A percentile compares a stretch with the other conserved stretches of the same genome.
These are phyloP conservation scores for Lactarius hengduanensis DNA, from an alignment of 768 basidiomycete species.

Conservation along the genomic window DNA sequence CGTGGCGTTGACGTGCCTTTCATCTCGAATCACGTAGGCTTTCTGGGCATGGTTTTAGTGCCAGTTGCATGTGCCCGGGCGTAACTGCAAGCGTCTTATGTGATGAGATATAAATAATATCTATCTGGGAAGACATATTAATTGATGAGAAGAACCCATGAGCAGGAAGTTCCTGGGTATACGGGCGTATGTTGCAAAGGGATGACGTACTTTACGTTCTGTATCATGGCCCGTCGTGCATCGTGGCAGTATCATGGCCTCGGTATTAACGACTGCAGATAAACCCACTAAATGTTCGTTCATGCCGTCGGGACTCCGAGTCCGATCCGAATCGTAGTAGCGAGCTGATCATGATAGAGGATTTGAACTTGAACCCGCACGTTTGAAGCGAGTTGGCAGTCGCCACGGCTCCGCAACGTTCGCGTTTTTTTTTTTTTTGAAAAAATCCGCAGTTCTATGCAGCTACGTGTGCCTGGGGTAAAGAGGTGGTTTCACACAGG, in stretches of 20 bases:
- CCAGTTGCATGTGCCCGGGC: not conserved
- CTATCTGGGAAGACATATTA: not conserved
- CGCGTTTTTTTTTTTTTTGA: not conserved
- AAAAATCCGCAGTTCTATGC: not conserved
- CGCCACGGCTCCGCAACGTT: not conserved
- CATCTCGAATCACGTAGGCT: not conserved
- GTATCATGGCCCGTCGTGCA: not conserved
- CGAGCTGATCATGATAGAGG: not conserved
- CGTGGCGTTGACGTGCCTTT: not conserved
- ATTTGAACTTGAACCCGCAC: not conserved
- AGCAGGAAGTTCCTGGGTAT: not conserved
- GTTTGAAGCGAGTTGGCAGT: not conserved
- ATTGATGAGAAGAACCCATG: not conserved
- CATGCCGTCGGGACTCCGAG: not conserved
- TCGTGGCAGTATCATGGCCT: not conserved
- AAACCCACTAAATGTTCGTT: not conserved
- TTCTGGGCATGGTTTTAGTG: not conserved
- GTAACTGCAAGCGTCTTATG: not conserved
- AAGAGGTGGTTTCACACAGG: not conserved
- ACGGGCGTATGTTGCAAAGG: not conserved
- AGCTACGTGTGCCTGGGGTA: not conserved
- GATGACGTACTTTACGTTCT: conserved; percentile 1
- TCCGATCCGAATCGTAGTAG: not conserved
- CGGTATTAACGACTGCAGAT: not conserved
- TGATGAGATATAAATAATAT: not conserved